Evolutionary conservation across 495 filamentous ascomycete species (phyloP).

Genomic region (Podospora sp.): DNA sequence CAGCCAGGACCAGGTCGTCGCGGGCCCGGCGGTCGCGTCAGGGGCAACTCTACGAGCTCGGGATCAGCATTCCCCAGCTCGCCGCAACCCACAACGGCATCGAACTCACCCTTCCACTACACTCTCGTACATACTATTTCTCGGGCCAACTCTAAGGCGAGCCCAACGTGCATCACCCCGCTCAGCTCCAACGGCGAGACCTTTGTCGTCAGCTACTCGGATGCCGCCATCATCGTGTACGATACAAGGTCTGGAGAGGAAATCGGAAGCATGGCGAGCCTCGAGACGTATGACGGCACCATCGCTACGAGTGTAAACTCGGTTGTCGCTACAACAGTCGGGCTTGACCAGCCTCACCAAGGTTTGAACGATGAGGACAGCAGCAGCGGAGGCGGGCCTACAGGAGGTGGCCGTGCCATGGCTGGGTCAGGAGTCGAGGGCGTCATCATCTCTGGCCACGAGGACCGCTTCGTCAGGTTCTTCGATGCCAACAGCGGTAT

Average conservation of each 20-base stretch:
- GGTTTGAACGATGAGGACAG: slow-evolving; percentile 59
- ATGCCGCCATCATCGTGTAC: slow-evolving; percentile 87
- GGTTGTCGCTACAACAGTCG: slow-evolving; percentile 83
- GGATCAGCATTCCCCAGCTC: slow-evolving; percentile 87
- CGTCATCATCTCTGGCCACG: slow-evolving; percentile 90
- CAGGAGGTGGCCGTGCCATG: slow-evolving; percentile 67
- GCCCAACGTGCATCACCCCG: slow-evolving; percentile 89
- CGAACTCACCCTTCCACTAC: slow-evolving; percentile 58
- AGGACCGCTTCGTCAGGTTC: slow-evolving; percentile 92
- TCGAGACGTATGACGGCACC: slow-evolving; percentile 90
- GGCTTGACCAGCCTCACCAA: slow-evolving; percentile 62
- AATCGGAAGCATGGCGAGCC: slow-evolving; percentile 84
- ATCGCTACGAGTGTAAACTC: slow-evolving; percentile 82
- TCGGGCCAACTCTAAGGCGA: slow-evolving; percentile 66
- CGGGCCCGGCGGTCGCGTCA: slow-evolving; percentile 75
- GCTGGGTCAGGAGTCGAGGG: slow-evolving; percentile 79
- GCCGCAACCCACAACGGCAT: slow-evolving; percentile 83
- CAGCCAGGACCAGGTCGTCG: slow-evolving; percentile 61
- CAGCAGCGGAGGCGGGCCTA: slow-evolving; percentile 66
- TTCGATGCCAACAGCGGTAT: slow-evolving; percentile 98
- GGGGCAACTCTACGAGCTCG: slow-evolving; percentile 87
- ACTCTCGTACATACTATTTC: slow-evolving; percentile 81
- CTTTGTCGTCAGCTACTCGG: slow-evolving; percentile 90
- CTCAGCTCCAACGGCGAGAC: slow-evolving; percentile 83
- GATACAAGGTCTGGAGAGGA: slow-evolving; percentile 91